Base-by-base conservation (phyloP, 208 protist genomes). In the Phytomonas sp. region DNA sequence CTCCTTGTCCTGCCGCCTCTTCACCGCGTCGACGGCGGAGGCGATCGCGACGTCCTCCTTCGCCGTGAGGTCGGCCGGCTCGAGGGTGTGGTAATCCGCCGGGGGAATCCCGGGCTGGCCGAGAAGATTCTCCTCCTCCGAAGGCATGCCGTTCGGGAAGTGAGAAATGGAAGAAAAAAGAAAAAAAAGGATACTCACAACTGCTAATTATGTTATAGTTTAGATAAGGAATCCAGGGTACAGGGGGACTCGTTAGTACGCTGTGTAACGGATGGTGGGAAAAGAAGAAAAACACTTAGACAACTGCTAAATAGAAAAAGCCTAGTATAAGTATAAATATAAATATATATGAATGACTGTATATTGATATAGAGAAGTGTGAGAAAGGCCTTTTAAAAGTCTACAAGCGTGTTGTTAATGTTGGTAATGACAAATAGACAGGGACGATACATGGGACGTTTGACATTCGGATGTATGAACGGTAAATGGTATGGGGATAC, bases 1-100 rank as follows among this genome's bases (percentile, higher is more conserved):
- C 69, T 94, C 88, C 40, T 81, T 82, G 63, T 76, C 67, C 34
- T 84, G 88, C 31, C 84, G 82, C 23, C 60, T 67, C 61, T 89
- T 63, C 0, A 88, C 86, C 26, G 67, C 67, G 52, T 60, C 63
- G 12, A 81, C 45, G 11, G 76, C 75, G 31, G 74, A 29, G 30
- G 63, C 66, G 62, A 82, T 73, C 0, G 61, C 75, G 11, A 34
- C 30, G 26, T 64, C 61, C 65, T 84, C 80, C 0, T 4, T 59
- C 19, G 73, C 3, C 30, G 69, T 64, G 70, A 70, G 62, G 52
- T 63, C 32, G 2, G 30, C 42, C 14, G 29, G 67, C 29, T 62
- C 56, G 29, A 70, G 42, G 12, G 67, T 37, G 67, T 63, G 14
- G 29, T 70, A 37, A 31, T 61, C 67, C 0, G 45, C 30, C 4